phyloP scores from a whole-genome alignment of 2,329 filamentous ascomycete species.

The Sclerotinia subarctica region DNA sequence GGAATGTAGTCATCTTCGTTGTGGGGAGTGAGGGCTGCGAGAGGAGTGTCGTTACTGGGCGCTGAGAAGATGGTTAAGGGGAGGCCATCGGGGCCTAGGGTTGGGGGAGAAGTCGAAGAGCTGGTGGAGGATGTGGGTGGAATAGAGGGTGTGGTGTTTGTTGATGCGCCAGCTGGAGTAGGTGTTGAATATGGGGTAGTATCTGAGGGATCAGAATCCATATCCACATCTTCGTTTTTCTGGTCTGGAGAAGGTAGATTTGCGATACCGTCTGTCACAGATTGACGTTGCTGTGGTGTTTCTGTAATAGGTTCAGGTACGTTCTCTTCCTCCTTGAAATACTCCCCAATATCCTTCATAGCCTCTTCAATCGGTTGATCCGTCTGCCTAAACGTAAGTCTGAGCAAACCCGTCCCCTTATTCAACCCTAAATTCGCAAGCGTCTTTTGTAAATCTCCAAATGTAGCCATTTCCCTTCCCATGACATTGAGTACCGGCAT shows the following conservation, averaged over 20 bases:
- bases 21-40: slow-evolving; percentile 64
- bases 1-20: slow-evolving; percentile 75
- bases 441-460: slow-evolving; percentile 84
- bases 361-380: slow-evolving; percentile 79
- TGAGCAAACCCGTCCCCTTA: slow-evolving; percentile 74
- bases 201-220: slow-evolving; percentile 16
- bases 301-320: slow-evolving; percentile 16
- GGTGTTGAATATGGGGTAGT: slow-evolving; percentile 1
- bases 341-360: slow-evolving; percentile 74
- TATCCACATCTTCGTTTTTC: slow-evolving; percentile 19
- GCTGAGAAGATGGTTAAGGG: slow-evolving; percentile 74
- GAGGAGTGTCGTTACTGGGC: slow-evolving; percentile 69
- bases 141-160: slow-evolving; percentile 1
- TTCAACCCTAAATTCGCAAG: slow-evolving; percentile 84
- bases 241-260: slow-evolving; percentile 23
- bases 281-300: slow-evolving; percentile 23
- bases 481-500: slow-evolving; percentile 81
- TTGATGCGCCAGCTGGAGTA: slow-evolving; percentile 5
- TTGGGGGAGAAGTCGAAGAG: slow-evolving; percentile 16
- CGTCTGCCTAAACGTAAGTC: slow-evolving; percentile 72
- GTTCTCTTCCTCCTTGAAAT: slow-evolving; percentile 52
- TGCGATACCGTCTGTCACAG: slow-evolving; percentile 27
- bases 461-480: slow-evolving; percentile 72
- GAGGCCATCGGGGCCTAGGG: slow-evolving; percentile 39
- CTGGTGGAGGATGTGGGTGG: slow-evolving; percentile 1